Evolutionary conservation across 2,329 filamentous ascomycete species (phyloP).

Genomic region (Byssothecium circinans): DNA sequence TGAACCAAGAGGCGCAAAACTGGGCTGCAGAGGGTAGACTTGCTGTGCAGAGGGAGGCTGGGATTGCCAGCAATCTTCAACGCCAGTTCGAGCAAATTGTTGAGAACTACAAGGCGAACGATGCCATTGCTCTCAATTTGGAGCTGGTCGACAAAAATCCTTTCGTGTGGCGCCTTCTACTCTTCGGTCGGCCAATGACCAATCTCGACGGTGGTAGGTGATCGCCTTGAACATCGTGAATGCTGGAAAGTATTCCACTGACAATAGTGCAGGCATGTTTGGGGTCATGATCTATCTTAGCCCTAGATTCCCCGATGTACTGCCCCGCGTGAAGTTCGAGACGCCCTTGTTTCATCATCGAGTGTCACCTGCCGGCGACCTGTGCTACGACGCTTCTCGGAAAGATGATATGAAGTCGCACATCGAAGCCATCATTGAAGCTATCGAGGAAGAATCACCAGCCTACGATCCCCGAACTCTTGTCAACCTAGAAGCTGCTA

Average conservation of each 20-base stretch:
- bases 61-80: conserved; percentile 78
- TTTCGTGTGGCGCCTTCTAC: conserved; percentile 84
- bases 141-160: conserved; percentile 79
- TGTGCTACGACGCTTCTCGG: conserved; percentile 74
- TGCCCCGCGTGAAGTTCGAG: conserved; percentile 80
- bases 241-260: neutral
- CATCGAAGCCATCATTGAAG: conserved; percentile 77
- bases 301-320: conserved; percentile 81
- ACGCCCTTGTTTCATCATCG: conserved; percentile 86
- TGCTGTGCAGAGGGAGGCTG: conserved; percentile 66
- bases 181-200: conserved; percentile 90
- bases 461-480: conserved; percentile 88
- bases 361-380: conserved; percentile 75
- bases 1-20: conserved; percentile 69
- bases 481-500: conserved; percentile 83
- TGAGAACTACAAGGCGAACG: conserved; percentile 70
- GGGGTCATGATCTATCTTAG: conserved; percentile 78
- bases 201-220: conserved; percentile 71
- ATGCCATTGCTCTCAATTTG: conserved; percentile 72
- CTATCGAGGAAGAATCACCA: conserved; percentile 84
- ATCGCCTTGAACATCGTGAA: conserved; percentile 35
- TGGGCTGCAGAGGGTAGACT: conserved; percentile 73
- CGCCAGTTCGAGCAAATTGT: conserved; percentile 83
- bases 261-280: conserved; percentile 62
- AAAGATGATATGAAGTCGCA: conserved; percentile 78